phyloP scores from a whole-genome alignment of 306 rosid species.

The Senna siamea region DNA sequence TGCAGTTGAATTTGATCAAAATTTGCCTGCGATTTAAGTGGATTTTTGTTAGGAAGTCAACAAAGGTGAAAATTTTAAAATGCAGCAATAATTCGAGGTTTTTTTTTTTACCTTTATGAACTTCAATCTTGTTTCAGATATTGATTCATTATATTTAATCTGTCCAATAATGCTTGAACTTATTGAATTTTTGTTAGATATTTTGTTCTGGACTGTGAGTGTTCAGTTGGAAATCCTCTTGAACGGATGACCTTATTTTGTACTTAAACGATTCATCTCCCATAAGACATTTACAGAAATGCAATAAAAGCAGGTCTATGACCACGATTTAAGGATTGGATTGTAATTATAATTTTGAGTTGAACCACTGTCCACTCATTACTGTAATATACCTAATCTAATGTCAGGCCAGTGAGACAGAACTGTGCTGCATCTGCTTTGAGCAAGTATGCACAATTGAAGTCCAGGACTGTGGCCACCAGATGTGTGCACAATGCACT shows the following conservation, averaged over 20 bases:
- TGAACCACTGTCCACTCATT: constrained; percentile 26
- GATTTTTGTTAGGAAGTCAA: constrained; percentile 11
- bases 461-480: constrained; percentile 87
- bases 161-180: background rate
- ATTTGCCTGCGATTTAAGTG: background rate
- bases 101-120: background rate
- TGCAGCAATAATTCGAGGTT: background rate
- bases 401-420: constrained; percentile 83
- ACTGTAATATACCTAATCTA: background rate
- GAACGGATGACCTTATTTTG: background rate
- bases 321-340: background rate
- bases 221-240: background rate
- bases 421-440: constrained; percentile 93
- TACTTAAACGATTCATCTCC: background rate
- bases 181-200: background rate
- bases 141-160: constrained; percentile 3
- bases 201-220: background rate
- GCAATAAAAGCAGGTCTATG: background rate
- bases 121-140: background rate
- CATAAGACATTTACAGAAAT: background rate
- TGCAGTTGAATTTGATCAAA: constrained; percentile 1
- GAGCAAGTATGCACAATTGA: constrained; percentile 89
- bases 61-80: constrained; percentile 13
- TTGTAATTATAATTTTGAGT: background rate
- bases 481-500: constrained; percentile 97